Conservation (phyloP, 2,329 filamentous ascomycete genomes). For the Elsinoe arachidis region DNA sequence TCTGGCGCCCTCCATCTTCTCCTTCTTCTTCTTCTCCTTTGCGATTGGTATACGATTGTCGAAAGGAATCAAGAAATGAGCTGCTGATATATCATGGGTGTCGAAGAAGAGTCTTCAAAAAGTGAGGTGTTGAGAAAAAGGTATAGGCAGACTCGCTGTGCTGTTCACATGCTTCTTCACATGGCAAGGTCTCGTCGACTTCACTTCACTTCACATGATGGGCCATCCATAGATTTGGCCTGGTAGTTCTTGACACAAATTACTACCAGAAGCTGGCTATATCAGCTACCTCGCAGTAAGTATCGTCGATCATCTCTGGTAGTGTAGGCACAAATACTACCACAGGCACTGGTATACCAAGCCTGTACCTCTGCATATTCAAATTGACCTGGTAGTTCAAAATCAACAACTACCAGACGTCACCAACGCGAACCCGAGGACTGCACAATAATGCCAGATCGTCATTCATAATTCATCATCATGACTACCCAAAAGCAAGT, state of each 20-base stretch:
- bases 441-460: background rate
- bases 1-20: background rate
- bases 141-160: background rate
- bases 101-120: background rate
- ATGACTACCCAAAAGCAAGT: slow-evolving; percentile 33
- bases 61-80: background rate
- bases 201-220: too few relatives aligned
- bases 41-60: background rate
- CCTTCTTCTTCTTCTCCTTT: background rate
- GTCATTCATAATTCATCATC: background rate
- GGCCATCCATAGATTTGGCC: too few relatives aligned
- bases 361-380: too few relatives aligned
- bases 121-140: background rate
- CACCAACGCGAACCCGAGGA: too few relatives aligned
- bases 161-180: background rate
- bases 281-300: too few relatives aligned
- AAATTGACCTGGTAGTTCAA: too few relatives aligned
- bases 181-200: background rate
- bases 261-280: too few relatives aligned
- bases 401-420: too few relatives aligned
- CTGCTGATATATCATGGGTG: background rate
- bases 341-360: too few relatives aligned
- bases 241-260: too few relatives aligned
- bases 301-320: too few relatives aligned
- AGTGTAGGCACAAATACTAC: too few relatives aligned